Evolutionary conservation across 345 rosid species (phyloP).

Genomic region (Syzygium jambos): DNA sequence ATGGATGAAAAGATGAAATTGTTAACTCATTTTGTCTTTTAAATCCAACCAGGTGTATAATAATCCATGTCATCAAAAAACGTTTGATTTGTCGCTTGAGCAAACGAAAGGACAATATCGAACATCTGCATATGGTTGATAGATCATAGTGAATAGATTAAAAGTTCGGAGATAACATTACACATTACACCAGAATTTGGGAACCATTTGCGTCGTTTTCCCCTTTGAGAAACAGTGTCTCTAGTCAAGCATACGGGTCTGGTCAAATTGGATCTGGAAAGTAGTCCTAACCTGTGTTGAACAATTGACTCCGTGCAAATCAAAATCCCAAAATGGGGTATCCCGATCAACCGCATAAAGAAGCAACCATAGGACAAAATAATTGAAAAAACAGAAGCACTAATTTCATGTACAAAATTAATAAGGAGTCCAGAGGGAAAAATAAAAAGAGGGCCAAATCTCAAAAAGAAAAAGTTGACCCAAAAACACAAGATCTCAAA

Average conservation of each 20-base stretch:
- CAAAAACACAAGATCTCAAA: too few species aligned
- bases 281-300: accelerated
- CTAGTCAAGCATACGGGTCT: neutral
- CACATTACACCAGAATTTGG: neutral
- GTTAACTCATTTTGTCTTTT: accelerated
- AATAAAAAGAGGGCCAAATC: neutral
- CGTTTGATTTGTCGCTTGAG: neutral
- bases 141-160: accelerated
- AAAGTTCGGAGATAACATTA: neutral
- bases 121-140: neutral
- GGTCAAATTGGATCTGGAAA: accelerated
- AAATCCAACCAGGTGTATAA: neutral
- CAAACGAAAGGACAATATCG: accelerated
- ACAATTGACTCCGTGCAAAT: neutral
- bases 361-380: too few species aligned
- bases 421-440: neutral
- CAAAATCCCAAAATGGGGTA: neutral
- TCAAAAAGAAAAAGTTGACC: too few species aligned
- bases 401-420: too few species aligned
- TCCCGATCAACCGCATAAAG: neutral
- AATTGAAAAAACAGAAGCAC: too few species aligned
- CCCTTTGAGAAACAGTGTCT: neutral
- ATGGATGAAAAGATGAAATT: too few species aligned
- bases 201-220: neutral
- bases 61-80: neutral